Conservation (phyloP, 805 yeast genomes). For the Cephaloascus albidus region DNA sequence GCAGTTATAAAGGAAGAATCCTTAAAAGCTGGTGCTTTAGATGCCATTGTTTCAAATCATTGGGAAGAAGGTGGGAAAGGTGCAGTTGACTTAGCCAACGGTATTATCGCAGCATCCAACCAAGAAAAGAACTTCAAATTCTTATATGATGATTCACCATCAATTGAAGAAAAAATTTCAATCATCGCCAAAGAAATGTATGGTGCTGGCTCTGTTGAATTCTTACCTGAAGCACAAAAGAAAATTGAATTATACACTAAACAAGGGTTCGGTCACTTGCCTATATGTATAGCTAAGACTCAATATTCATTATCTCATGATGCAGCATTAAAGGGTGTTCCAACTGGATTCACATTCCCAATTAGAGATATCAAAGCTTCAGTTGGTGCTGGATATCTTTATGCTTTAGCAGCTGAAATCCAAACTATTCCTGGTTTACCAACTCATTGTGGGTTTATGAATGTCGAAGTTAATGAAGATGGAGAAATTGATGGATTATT, state of each 20-base stretch:
- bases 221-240: constrained; percentile 58
- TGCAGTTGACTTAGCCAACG: constrained; percentile 64
- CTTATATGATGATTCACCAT: constrained; percentile 47
- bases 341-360: constrained; percentile 72
- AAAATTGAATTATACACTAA: constrained; percentile 59
- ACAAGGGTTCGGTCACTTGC: constrained; percentile 72
- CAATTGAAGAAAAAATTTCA: constrained; percentile 59
- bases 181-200: constrained; percentile 69
- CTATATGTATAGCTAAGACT: constrained; percentile 80
- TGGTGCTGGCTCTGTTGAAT: constrained; percentile 67
- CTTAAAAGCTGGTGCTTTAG: constrained; percentile 68
- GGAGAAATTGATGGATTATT: constrained; percentile 81
- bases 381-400: constrained; percentile 78
- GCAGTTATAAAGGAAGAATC: constrained; percentile 60
- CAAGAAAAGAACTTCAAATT: constrained; percentile 35
- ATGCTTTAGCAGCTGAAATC: constrained; percentile 79
- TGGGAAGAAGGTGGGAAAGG: constrained; percentile 86
- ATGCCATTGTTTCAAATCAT: constrained; percentile 74
- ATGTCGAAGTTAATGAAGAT: constrained; percentile 70
- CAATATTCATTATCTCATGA: constrained; percentile 81
- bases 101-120: constrained; percentile 56
- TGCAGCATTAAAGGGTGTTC: constrained; percentile 76
- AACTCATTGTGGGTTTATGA: constrained; percentile 81
- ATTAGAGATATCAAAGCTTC: constrained; percentile 72
- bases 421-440: constrained; percentile 84